Conservation (phyloP, 2,329 filamentous ascomycete genomes). For the Camptophora hylomeconis region DNA sequence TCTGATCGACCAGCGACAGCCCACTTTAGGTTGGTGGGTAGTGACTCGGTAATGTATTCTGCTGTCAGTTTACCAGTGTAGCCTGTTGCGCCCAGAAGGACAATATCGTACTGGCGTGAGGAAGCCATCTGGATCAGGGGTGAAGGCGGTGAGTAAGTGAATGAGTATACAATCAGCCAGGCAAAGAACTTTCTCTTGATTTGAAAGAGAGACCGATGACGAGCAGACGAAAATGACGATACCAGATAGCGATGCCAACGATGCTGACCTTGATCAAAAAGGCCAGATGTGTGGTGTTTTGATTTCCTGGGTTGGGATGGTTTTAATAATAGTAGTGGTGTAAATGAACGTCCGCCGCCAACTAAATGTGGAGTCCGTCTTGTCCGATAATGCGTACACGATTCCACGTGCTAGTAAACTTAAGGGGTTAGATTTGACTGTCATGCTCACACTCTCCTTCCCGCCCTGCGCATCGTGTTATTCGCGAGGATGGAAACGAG, state of each 20-base stretch:
- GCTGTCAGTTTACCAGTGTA: slow-evolving; percentile 71
- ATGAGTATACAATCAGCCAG: neutral
- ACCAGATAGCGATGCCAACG: neutral
- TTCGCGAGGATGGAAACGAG: no score
- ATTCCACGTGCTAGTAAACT: no score
- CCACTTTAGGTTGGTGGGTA: slow-evolving; percentile 73
- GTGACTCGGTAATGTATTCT: slow-evolving; percentile 57
- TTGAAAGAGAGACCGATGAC: neutral
- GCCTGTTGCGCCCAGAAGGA: slow-evolving; percentile 58
- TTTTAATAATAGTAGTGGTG: no score
- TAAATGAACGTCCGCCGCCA: no score
- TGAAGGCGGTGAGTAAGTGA: neutral
- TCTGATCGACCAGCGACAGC: slow-evolving; percentile 74
- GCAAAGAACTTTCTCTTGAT: slow-evolving; percentile 15
- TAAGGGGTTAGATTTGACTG: no score
- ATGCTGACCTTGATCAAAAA: no score
- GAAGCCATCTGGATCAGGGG: slow-evolving; percentile 24
- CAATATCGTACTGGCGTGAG: slow-evolving; percentile 46
- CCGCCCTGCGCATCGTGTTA: no score
- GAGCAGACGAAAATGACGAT: neutral
- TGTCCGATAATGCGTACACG: no score
- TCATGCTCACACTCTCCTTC: no score
- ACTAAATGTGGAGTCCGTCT: no score
- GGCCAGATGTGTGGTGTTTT: no score
- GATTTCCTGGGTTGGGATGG: no score